Evolutionary conservation across 2,329 filamentous ascomycete genomes (phyloP).

Genomic region (Myriosclerotinia scirpicola): DNA sequence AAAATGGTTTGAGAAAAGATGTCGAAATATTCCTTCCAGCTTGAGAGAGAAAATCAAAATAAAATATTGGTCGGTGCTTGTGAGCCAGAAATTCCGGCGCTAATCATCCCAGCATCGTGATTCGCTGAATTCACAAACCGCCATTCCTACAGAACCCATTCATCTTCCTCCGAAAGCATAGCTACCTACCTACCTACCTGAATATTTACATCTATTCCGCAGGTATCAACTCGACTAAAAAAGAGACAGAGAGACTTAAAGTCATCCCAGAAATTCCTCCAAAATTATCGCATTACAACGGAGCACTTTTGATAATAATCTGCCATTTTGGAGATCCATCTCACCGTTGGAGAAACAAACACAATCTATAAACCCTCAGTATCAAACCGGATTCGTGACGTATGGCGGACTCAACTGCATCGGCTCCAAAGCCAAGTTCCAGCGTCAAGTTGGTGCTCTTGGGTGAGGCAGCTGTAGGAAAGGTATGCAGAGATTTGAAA

Average conservation of each 20-base stretch:
- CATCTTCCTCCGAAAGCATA: constrained; percentile 21
- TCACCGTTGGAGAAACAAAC: constrained; percentile 2
- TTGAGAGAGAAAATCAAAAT: constrained; percentile 19
- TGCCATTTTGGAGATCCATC: constrained; percentile 9
- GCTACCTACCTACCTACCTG: constrained; percentile 9
- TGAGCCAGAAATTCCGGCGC: constrained; percentile 11
- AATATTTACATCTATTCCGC: constrained; percentile 12
- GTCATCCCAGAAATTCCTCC: background rate
- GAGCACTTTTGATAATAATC: background rate
- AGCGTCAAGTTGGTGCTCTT: constrained; percentile 99
- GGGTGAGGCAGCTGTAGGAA: constrained; percentile 96
- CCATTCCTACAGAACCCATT: background rate
- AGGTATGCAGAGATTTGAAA: constrained; percentile 58
- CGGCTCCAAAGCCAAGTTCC: constrained; percentile 92
- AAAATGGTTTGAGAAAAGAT: background rate
- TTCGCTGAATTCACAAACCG: constrained; percentile 7
- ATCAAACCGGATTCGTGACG: constrained; percentile 12
- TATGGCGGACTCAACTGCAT: constrained; percentile 74
- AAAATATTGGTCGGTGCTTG: constrained; percentile 18
- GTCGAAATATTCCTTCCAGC: background rate
- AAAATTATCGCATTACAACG: background rate
- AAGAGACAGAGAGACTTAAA: background rate
- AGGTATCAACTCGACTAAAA: constrained; percentile 13
- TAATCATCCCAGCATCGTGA: constrained; percentile 6
- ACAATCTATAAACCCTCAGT: constrained; percentile 8